Conservation (phyloP, 306 rosid genomes). For the Vigna unguiculata region DNA sequence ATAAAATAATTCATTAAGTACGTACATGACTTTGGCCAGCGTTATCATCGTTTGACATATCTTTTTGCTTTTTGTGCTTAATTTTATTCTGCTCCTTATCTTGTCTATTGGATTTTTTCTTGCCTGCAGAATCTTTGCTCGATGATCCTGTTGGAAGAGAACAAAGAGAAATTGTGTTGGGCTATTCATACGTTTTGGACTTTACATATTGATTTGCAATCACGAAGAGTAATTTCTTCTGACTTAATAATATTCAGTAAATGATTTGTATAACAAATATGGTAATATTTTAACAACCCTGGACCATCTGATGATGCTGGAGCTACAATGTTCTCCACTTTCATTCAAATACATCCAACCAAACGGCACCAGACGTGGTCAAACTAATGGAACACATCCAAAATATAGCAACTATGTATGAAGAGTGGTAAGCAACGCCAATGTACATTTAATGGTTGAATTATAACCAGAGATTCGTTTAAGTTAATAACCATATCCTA, state of each 20-base stretch:
- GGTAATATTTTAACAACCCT: neutral
- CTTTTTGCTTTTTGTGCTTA: conserved; percentile 13
- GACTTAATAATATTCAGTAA: neutral
- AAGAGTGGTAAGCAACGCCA: neutral
- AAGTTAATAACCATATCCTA: neutral
- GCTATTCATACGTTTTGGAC: conserved; percentile 14
- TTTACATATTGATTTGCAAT: conserved; percentile 13
- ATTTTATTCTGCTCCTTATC: conserved; percentile 32
- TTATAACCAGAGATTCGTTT: neutral
- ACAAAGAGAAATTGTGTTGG: conserved; percentile 2
- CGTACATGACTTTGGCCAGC: conserved; percentile 49
- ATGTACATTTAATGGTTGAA: neutral
- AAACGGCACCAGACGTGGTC: neutral
- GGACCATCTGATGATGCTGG: neutral
- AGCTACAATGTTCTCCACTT: conserved; percentile 16
- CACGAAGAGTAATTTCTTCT: neutral
- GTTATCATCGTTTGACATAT: conserved; percentile 25
- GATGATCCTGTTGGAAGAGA: conserved; percentile 33
- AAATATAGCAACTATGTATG: neutral
- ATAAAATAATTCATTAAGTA: conserved; percentile 26
- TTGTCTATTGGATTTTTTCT: conserved; percentile 31
- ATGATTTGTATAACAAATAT: conserved; percentile 1
- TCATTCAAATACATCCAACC: conserved; percentile 18
- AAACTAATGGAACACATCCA: conserved; percentile 16
- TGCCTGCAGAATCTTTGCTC: conserved; percentile 27